phyloP scores from a whole-genome alignment of 306 rosid genomes.

The Hippophae gyantsensis region DNA sequence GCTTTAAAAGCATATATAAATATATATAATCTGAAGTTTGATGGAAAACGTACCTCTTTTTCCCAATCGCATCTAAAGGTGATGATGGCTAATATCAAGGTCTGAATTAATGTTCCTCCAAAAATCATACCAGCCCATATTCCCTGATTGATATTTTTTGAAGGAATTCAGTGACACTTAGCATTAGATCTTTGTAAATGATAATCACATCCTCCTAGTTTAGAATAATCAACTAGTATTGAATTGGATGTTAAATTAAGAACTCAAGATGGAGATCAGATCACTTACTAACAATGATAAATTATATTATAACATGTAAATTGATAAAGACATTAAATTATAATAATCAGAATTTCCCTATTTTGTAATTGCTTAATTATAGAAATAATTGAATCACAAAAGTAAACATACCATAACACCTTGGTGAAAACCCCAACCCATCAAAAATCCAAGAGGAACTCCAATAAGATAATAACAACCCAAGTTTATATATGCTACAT shows the following conservation, averaged over 20 bases:
- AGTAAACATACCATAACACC: constrained; percentile 5
- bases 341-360: too few species aligned
- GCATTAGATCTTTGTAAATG: too few species aligned
- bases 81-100: constrained; percentile 33
- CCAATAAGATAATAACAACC: constrained; percentile 22
- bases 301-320: too few species aligned
- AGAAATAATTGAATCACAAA: neutral
- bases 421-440: constrained; percentile 8
- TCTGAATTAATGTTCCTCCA: constrained; percentile 50
- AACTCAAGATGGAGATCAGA: too few species aligned
- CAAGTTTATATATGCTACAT: constrained; percentile 20
- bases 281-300: too few species aligned
- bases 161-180: too few species aligned
- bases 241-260: too few species aligned
- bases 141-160: neutral
- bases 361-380: too few species aligned
- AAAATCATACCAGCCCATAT: constrained; percentile 39
- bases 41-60: constrained; percentile 29
- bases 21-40: neutral
- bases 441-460: constrained; percentile 7
- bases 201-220: too few species aligned
- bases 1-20: too few species aligned
- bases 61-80: constrained; percentile 52
- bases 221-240: too few species aligned
- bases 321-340: too few species aligned